Base-by-base conservation (phyloP, 2,329 filamentous ascomycete species). In the Trichocomaceae sp. region DNA sequence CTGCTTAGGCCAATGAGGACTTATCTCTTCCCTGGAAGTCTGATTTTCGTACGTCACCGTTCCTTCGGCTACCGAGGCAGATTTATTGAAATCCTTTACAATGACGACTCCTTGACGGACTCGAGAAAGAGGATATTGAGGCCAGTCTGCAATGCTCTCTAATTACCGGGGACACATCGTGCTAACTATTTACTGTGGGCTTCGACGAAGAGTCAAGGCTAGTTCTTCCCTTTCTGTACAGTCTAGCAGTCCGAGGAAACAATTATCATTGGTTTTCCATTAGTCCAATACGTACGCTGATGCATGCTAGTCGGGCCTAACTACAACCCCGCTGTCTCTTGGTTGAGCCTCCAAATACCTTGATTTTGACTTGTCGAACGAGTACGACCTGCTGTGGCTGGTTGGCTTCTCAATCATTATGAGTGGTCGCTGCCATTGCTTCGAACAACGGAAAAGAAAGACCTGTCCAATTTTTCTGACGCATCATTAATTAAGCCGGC, bases 271-370 rank as follows among this genome's bases (percentile, higher is more conserved):
- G 7, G 23, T 26, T 7, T 26, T 3, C 23, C 23, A 26, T 3
- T 35, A 35, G 12, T 31, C 26, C 26, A 29, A 8, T 29, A 8
- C 26, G 26, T 29, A 29, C 26, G 10, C 7, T 29, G 2, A 2
- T 29, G 26, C 26, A 29, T 29, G 26, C 7, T 29, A 29, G 26
- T 29, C 26, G 7, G 23, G 3, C 23, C 23, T 26, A 9, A 10
- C 29, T n/a, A 42, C 35, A 50, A 5, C 35, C 19, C 39, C 19
- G 22, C 20, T 12, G 29, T 33, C 29, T 33, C 12, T 37, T 20
- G 41, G 17, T 46, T 52, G 41, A 46, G 50, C 41, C 50, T 46
- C 41, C 41, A 33, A 46, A 31, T n/a, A n/a, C 1, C 49, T 17
- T 23, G 22, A 13, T 22, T 52, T 17, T 35, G n/a, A 9, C 19